Evolutionary conservation across 257 asterid species (phyloP), one percentile per base, ranked within the genome.

Genomic region (Rhazya stricta): DNA sequence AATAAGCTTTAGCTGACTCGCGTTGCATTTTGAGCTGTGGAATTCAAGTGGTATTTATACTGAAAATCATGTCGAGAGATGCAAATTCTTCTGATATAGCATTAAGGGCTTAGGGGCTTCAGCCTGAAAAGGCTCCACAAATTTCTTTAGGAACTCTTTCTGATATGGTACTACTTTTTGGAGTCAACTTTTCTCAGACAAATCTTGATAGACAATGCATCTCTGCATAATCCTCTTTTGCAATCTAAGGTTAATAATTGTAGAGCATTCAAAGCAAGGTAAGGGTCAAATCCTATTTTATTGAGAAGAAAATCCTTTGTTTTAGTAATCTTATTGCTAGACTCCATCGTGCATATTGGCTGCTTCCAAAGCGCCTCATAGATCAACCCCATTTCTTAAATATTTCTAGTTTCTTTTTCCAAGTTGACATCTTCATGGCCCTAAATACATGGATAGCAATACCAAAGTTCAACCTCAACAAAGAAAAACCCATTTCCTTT

Each of bases 341-440:
- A 82, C 9, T 34, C 41, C 3, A 51, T 18, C 70, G 48, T 67
- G 62, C 73, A 71, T 46, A 45, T 45, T 18, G 85, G 85, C 23
- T 37, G 27, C 77, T 42, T 78, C 65, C 15, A 7, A 75, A 81
- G 78, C 9, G 80, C 80, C 15, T 61, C 30, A 3, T 51, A 36
- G 5, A 74, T 73, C 79, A 78, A 34, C 85, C 85, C 82, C 85
- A 81, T 29, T 67, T 70, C 76, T 66, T 78, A 76, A 74, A 81
- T 48, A 68, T 39, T 27, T 62, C 80, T n/a, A n/a, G n/a, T n/a
- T n/a, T n/a, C n/a, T n/a, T n/a, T n/a, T n/a, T n/a, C n/a, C n/a
- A n/a, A n/a, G 58, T 73, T 67, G 32, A 45, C 39, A 41, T 77
- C 69, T 69, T 74, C 77, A 50, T 71, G n/a, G 27, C 25, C 36